A percentile compares a stretch with the other conserved stretches of the same genome.
phyloP scores from a whole-genome alignment of 2,329 filamentous ascomycete genomes.

The Apiospora kogelbergensis region DNA sequence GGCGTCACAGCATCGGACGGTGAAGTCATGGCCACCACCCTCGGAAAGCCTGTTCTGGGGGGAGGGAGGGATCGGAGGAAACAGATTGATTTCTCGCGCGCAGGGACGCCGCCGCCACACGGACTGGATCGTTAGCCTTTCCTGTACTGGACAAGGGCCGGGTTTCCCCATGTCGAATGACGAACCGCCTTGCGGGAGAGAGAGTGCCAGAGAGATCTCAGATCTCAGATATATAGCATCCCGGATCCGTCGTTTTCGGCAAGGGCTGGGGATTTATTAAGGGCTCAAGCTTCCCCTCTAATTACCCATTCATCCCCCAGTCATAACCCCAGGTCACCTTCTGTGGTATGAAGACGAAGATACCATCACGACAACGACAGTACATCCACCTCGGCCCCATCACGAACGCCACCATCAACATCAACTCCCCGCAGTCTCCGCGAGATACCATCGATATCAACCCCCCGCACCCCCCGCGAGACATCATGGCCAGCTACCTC shows the following conservation, averaged over 20 bases:
- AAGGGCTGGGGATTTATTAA: background rate
- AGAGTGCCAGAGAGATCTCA: no score
- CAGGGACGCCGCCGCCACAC: background rate
- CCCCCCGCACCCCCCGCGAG: background rate
- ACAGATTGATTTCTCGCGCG: background rate
- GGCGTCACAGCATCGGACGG: constrained; percentile 3
- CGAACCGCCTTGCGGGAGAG: background rate
- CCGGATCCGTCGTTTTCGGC: background rate
- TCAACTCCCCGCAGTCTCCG: background rate
- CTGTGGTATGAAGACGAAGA: background rate
- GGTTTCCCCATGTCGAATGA: background rate
- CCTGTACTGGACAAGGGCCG: background rate
- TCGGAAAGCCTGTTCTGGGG: background rate
- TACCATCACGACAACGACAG: background rate
- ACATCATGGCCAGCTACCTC: background rate
- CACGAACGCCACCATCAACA: background rate
- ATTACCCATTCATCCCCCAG: background rate
- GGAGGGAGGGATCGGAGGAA: background rate
- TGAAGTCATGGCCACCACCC: background rate
- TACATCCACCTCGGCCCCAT: background rate
- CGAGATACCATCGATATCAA: background rate
- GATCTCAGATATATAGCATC: background rate
- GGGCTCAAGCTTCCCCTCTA: background rate
- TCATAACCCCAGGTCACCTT: background rate
- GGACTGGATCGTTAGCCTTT: background rate